Conservation (phyloP, 306 rosid species). For the Cyclanthera cordifolia region DNA sequence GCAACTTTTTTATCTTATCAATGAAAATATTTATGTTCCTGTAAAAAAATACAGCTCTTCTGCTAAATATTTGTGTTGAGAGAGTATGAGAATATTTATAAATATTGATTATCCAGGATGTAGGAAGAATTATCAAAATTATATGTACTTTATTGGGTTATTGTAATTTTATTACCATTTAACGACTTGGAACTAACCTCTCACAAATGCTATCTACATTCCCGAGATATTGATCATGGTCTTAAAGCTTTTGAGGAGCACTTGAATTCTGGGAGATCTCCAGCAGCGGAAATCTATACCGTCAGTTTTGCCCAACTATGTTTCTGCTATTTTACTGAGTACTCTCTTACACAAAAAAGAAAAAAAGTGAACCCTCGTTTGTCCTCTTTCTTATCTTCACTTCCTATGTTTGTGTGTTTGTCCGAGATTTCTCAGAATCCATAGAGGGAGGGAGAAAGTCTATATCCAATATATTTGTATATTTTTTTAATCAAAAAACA, state of each 20-base stretch:
- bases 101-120: background rate
- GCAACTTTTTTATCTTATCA: too few relatives aligned
- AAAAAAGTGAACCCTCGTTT: background rate
- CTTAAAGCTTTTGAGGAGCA: conserved; percentile 42
- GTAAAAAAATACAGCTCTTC: background rate
- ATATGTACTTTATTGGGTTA: background rate
- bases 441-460: background rate
- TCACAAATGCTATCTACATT: conserved; percentile 61
- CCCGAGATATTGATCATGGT: conserved; percentile 69
- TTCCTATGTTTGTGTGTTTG: background rate
- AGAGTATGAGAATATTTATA: background rate
- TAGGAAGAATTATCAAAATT: background rate
- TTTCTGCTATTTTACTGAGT: background rate
- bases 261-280: conserved; percentile 26
- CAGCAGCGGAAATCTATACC: conserved; percentile 38
- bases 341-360: background rate
- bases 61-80: background rate
- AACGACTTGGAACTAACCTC: conserved; percentile 17
- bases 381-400: background rate
- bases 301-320: conserved; percentile 41
- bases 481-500: too few relatives aligned
- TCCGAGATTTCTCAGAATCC: background rate
- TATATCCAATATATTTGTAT: background rate
- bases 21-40: too few relatives aligned
- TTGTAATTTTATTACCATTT: background rate